These are phyloP conservation scores for Parsonsia alboflavescens DNA, from an alignment of 257 asterid species.

Conservation along the genomic window DNA sequence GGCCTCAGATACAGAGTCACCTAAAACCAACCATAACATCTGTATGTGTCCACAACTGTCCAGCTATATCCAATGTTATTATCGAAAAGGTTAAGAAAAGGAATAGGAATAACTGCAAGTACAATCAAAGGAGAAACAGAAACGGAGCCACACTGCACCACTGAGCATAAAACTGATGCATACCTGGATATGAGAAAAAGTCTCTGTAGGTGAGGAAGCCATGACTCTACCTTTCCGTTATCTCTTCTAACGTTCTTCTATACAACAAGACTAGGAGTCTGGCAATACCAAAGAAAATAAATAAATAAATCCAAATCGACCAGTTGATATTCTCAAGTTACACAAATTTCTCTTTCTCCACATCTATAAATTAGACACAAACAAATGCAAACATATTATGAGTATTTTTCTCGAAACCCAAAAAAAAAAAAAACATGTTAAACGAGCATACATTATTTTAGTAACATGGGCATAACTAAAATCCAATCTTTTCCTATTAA, in stretches of 20 bases:
- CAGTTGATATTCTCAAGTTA: neutral
- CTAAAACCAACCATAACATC: too few relatives aligned
- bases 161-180: neutral
- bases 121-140: too few relatives aligned
- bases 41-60: neutral
- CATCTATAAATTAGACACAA: neutral
- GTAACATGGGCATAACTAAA: neutral
- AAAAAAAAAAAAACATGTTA: neutral
- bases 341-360: neutral
- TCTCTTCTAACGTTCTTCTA: neutral
- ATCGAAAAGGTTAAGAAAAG: neutral
- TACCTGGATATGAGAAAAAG: constrained; percentile 5
- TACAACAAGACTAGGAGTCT: neutral
- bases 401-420: neutral
- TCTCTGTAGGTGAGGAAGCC: constrained; percentile 13
- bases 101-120: neutral
- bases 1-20: neutral
- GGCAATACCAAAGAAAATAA: neutral
- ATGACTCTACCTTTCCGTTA: neutral
- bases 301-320: neutral
- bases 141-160: neutral
- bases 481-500: neutral
- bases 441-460: neutral
- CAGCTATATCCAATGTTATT: neutral
- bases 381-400: neutral